Base-by-base conservation (phyloP, 805 yeast species). In the Blastobotrys chiropterorum region DNA sequence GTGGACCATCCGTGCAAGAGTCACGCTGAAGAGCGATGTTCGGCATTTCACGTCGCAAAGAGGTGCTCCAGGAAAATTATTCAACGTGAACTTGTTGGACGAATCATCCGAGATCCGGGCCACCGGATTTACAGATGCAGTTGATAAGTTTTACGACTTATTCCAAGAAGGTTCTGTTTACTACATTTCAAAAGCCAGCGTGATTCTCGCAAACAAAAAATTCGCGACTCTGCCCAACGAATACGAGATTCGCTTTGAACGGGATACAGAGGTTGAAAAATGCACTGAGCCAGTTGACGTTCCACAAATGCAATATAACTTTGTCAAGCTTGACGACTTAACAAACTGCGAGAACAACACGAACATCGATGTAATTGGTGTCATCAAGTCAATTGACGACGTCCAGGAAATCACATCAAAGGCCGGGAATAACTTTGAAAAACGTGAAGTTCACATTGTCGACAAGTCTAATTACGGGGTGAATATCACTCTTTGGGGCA, bases 61-160 rank as follows among this genome's bases (percentile, higher is more conserved):
- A 61, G 96, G 97, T 53, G 88, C 84, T 56, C 34, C 34, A 5
- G 99, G 99, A 51, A 86, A 87, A 67, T 76, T 94, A 54, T 90
- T 94, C 73, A 86, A 85, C 61, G 87, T 89, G 30, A 88, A 89
- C 60, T 81, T 94, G 53, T 71, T 92, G 52, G 99, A 94, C 66
- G 96, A 94, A 66, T 86, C 97, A 3, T 96, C 94, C 62, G 98
- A 94, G 72, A 94, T 94, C 60, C 79, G 94, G 63, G 97, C 96
- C 8, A 90, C 98, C 2, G 97, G 94, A 1, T 94, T 94, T 70
- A 87, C 86, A 67, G 92, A 88, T 39, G 78, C 79, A 61, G 97
- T 92, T 11, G 95, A 86, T 54, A 82, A 80, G 64, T 85, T 80
- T 64, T 83, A 80, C 71, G 86, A 85, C 59, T 62, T 82, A 30